Percentiles rank a stretch among this genome's conserved stretches.
Evolutionary conservation across 768 basidiomycete species (phyloP).

Genomic region (Piloderma croceum): DNA sequence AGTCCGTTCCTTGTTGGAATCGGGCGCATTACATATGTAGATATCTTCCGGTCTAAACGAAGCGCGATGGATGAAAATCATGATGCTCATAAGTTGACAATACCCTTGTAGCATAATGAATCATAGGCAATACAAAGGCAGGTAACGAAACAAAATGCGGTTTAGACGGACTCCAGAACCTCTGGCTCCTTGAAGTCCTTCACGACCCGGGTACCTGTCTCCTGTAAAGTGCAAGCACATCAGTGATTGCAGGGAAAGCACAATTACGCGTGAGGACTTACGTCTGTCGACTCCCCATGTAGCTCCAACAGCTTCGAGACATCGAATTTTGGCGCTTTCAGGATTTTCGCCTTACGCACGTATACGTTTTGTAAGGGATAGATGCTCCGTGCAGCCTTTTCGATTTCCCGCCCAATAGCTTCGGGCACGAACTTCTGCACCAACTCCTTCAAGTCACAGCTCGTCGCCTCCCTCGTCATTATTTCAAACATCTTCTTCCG

Average conservation of each 20-base stretch:
- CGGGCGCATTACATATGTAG: too few relatives aligned
- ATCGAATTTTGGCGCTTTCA: slow-evolving; percentile 97
- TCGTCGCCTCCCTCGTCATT: slow-evolving; percentile 92
- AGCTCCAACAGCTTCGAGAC: slow-evolving; percentile 92
- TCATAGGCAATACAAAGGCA: slow-evolving; percentile 35
- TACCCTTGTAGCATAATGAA: slow-evolving; percentile 34
- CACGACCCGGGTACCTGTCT: slow-evolving; percentile 89
- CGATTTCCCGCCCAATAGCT: slow-evolving; percentile 98
- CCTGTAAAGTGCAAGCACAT: slow-evolving; percentile 40
- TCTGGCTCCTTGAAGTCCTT: slow-evolving; percentile 99
- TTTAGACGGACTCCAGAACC: slow-evolving; percentile 86
- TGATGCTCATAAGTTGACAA: slow-evolving; percentile 33
- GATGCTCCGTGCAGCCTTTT: slow-evolving; percentile 94
- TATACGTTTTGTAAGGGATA: slow-evolving; percentile 99
- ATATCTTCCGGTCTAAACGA: too few relatives aligned
- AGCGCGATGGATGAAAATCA: slow-evolving; percentile 2
- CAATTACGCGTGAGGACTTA: slow-evolving; percentile 37
- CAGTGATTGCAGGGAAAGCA: slow-evolving; percentile 5
- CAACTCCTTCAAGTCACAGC: slow-evolving; percentile 94
- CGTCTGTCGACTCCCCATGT: slow-evolving; percentile 92
- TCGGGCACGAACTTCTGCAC: slow-evolving; percentile 99
- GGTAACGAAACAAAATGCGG: slow-evolving; percentile 24
- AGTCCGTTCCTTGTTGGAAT: too few relatives aligned
- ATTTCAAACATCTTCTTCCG: slow-evolving; percentile 99
- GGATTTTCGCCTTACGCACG: slow-evolving; percentile 98